Conservation (phyloP, 2,329 filamentous ascomycete species). For the Tothia fuscella region DNA sequence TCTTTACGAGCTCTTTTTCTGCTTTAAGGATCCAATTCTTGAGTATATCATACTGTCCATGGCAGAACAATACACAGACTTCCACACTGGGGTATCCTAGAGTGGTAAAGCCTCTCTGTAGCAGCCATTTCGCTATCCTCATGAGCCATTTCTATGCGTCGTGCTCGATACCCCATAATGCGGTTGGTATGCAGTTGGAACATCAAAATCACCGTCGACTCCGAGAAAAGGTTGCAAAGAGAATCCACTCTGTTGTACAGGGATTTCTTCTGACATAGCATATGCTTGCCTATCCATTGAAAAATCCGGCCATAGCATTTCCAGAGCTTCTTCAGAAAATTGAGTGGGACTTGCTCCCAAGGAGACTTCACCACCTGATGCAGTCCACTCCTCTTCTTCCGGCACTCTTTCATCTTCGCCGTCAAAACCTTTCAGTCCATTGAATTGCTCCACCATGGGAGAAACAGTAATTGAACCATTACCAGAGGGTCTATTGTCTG, state of each 20-base stretch:
- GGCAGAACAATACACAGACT: no score
- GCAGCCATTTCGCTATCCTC: no score
- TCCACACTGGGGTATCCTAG: no score
- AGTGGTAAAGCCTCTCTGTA: no score
- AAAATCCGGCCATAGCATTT: conserved; percentile 3
- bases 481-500: conserved; percentile 9
- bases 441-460: neutral
- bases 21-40: no score
- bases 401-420: neutral
- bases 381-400: conserved; percentile 5
- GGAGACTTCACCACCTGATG: neutral
- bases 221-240: conserved; percentile 1
- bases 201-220: conserved; percentile 1
- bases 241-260: neutral
- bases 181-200: neutral
- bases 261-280: neutral
- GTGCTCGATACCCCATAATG: neutral
- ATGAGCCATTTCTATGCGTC: no score
- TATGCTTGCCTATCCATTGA: neutral
- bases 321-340: conserved; percentile 5
- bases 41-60: no score
- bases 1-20: no score
- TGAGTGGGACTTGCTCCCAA: neutral
- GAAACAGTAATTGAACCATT: neutral
- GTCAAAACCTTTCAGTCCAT: neutral